Percentiles rank a stretch among this genome's conserved stretches.
Conservation (phyloP, 2,329 filamentous ascomycete species). For the Diaporthe citrichinensis region DNA sequence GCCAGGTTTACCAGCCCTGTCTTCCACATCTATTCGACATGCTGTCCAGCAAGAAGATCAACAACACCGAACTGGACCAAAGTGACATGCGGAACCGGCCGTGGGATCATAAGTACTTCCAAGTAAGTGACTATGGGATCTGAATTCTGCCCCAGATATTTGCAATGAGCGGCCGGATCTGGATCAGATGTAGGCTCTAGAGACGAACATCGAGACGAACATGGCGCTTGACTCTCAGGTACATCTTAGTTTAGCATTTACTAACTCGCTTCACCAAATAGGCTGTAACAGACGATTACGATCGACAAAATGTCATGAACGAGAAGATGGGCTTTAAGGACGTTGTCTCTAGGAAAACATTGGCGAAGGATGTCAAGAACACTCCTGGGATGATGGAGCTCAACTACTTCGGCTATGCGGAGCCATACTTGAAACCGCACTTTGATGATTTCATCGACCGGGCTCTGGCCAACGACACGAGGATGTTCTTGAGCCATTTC, state of each 20-base stretch:
- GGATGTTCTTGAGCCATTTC: constrained; percentile 54
- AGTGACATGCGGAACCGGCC: constrained; percentile 46
- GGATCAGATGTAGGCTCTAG: not conserved
- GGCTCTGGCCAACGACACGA: constrained; percentile 48
- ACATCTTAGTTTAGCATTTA: not conserved
- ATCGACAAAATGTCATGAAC: constrained; percentile 52
- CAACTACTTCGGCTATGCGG: constrained; percentile 61
- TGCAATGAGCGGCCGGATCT: not conserved
- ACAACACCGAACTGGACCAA: constrained; percentile 16
- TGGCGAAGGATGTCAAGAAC: constrained; percentile 17
- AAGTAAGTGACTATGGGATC: constrained; percentile 37
- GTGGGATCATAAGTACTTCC: constrained; percentile 53
- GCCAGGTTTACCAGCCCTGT: constrained; percentile 61
- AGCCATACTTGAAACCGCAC: constrained; percentile 57
- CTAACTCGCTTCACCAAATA: not conserved
- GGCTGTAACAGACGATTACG: constrained; percentile 51
- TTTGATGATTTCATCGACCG: constrained; percentile 51
- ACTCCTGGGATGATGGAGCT: constrained; percentile 23
- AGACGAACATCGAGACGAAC: not conserved
- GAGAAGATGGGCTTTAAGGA: constrained; percentile 49
- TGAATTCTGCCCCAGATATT: not conserved
- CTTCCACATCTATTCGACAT: constrained; percentile 56
- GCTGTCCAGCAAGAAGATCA: constrained; percentile 48
- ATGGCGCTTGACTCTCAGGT: not conserved
- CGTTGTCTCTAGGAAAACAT: constrained; percentile 41